Percentiles rank a stretch among this genome's conserved stretches.
Conservation (phyloP, 768 basidiomycete genomes). For the Cubamyces sp. region DNA sequence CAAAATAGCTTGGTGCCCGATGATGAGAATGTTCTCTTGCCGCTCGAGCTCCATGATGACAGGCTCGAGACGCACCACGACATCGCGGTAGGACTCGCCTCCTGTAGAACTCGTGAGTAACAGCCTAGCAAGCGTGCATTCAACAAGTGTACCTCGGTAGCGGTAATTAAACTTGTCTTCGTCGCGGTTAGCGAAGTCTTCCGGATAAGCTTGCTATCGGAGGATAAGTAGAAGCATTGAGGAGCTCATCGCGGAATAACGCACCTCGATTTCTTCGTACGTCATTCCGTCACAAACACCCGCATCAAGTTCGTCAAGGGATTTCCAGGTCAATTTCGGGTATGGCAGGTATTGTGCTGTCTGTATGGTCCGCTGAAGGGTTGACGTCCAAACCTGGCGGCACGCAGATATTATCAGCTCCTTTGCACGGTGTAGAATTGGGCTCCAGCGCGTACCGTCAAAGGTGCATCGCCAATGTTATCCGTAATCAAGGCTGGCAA, state of each 20-base stretch:
- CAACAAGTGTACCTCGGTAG: slow-evolving; percentile 63
- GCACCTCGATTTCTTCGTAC: slow-evolving; percentile 96
- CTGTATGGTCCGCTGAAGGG: slow-evolving; percentile 88
- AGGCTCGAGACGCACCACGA: slow-evolving; percentile 92
- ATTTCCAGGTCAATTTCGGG: slow-evolving; percentile 97
- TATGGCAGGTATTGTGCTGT: slow-evolving; percentile 84
- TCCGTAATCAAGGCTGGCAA: slow-evolving; percentile 87
- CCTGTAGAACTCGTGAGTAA: slow-evolving; percentile 37
- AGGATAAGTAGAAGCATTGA: background rate
- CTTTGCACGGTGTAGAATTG: background rate
- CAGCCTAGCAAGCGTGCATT: background rate
- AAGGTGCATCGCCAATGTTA: slow-evolving; percentile 84
- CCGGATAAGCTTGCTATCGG: slow-evolving; percentile 85
- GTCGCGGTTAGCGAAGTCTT: slow-evolving; percentile 97
- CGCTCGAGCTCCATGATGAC: slow-evolving; percentile 99
- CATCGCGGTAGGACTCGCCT: slow-evolving; percentile 98
- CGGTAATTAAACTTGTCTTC: slow-evolving; percentile 99
- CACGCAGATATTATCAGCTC: background rate
- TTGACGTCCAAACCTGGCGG: slow-evolving; percentile 98
- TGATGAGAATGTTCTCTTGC: slow-evolving; percentile 95
- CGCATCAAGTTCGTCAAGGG: slow-evolving; percentile 96
- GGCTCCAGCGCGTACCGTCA: slow-evolving; percentile 62
- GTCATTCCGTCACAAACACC: slow-evolving; percentile 99
- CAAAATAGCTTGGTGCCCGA: slow-evolving; percentile 93
- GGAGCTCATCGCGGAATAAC: slow-evolving; percentile 5